Evolutionary conservation across 2,329 filamentous ascomycete species (phyloP).

Genomic region (Ascochyta lentis): DNA sequence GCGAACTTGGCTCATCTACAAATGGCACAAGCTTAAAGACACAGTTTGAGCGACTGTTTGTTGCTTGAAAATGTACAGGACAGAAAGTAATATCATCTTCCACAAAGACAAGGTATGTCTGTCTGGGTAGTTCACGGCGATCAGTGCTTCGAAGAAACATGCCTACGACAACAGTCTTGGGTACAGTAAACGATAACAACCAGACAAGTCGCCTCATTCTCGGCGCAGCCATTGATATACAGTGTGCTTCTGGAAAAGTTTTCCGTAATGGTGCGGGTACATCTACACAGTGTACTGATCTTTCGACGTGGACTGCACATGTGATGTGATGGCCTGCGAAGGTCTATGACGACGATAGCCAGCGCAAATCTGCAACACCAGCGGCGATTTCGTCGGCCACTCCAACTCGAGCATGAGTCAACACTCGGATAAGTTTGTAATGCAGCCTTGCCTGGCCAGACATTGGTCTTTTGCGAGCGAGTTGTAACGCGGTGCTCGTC

Average conservation of each 20-base stretch:
- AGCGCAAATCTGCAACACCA: constrained; percentile 24
- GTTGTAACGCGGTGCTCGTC: not conserved
- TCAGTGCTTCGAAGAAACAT: no score
- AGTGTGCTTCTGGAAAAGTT: constrained; percentile 5
- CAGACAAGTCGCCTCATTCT: no score
- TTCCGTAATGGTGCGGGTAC: constrained; percentile 1
- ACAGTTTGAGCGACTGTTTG: no score
- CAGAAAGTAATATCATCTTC: no score
- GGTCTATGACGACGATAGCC: constrained; percentile 37
- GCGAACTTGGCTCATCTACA: no score
- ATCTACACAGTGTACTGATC: not conserved
- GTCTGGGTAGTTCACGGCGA: no score
- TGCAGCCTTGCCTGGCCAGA: not conserved
- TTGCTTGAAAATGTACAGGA: no score
- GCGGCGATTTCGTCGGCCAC: constrained; percentile 20
- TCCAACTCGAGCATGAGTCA: constrained; percentile 3
- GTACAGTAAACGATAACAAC: not conserved
- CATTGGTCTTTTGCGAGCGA: not conserved
- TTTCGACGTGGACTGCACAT: constrained; percentile 6
- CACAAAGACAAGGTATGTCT: no score
- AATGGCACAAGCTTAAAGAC: no score
- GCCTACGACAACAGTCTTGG: no score
- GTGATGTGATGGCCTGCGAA: constrained; percentile 32
- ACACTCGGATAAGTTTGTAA: constrained; percentile 11
- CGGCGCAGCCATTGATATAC: no score